These are phyloP conservation scores for Emericellopsis cladophorae DNA, from an alignment of 2,329 filamentous ascomycete genomes.

Conservation along the genomic window DNA sequence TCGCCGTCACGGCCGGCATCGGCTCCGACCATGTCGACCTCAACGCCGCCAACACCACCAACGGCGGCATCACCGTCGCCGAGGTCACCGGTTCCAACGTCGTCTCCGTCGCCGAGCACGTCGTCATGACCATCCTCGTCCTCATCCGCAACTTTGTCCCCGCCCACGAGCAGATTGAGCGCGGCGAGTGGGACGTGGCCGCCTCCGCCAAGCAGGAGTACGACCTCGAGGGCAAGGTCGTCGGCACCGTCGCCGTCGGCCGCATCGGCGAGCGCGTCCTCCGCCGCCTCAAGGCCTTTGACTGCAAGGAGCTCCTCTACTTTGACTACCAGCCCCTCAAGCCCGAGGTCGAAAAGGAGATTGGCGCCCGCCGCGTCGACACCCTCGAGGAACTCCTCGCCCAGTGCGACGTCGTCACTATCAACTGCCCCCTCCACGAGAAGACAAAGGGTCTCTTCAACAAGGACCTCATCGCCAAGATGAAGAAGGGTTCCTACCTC, in stretches of 20 bases:
- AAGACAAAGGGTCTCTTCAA: conserved; percentile 95
- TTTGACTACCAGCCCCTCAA: conserved; percentile 96
- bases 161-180: conserved; percentile 83
- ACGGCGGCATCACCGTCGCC: conserved; percentile 91
- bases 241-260: conserved; percentile 93
- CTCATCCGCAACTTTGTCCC: conserved; percentile 98
- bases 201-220: conserved; percentile 96
- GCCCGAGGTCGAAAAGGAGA: conserved; percentile 82
- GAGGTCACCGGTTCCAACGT: conserved; percentile 98
- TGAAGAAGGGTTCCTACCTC: conserved; percentile 97
- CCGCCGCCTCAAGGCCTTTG: conserved; percentile 88
- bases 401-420: conserved; percentile 95
- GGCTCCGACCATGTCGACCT: conserved; percentile 98
- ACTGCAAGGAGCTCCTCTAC: conserved; percentile 99
- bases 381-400: conserved; percentile 84
- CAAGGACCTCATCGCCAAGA: conserved; percentile 97
- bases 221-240: conserved; percentile 93
- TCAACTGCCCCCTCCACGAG: conserved; percentile 99
- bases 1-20: conserved; percentile 93
- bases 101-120: conserved; percentile 96
- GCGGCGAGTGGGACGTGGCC: conserved; percentile 90
- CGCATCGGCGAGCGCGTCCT: conserved; percentile 97
- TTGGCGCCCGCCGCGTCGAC: conserved; percentile 83
- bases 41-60: conserved; percentile 94
- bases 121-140: conserved; percentile 95